These are phyloP conservation scores for Coemansia sp. DNA, from an alignment of 192 early-diverging fungal species.

Conservation along the genomic window DNA sequence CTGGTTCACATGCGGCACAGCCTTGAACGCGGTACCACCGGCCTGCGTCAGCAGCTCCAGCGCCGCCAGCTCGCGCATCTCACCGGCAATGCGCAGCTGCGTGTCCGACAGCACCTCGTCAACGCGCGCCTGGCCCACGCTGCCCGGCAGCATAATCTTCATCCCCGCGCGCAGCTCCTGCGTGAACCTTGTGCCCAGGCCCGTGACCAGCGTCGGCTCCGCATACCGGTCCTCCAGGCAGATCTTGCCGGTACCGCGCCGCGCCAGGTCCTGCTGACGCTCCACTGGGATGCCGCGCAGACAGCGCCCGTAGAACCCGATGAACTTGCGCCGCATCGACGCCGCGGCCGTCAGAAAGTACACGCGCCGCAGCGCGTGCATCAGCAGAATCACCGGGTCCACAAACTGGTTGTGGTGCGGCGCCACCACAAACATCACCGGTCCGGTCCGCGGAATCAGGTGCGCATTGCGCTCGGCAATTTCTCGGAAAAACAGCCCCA, in stretches of 20 bases:
- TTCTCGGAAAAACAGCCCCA: constrained; percentile 86
- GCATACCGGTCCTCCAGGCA: constrained; percentile 59
- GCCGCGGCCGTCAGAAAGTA: constrained; percentile 81
- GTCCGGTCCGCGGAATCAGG: constrained; percentile 78
- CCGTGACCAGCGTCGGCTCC: constrained; percentile 67
- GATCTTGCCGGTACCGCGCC: constrained; percentile 68
- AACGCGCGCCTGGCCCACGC: constrained; percentile 62
- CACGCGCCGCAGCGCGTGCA: constrained; percentile 70
- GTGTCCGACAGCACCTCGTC: constrained; percentile 79
- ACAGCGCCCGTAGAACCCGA: constrained; percentile 75
- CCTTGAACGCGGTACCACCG: constrained; percentile 62
- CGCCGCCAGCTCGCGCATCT: constrained; percentile 70
- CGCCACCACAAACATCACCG: constrained; percentile 89
- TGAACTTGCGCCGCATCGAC: constrained; percentile 78
- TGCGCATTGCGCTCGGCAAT: constrained; percentile 78
- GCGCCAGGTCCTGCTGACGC: constrained; percentile 86
- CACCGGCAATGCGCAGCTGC: constrained; percentile 66
- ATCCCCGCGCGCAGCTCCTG: constrained; percentile 60
- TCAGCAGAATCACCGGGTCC: constrained; percentile 86
- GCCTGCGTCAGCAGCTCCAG: constrained; percentile 58
- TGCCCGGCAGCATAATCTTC: constrained; percentile 62
- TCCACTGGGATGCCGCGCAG: constrained; percentile 87
- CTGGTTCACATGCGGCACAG: constrained; percentile 86
- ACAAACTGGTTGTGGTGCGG: constrained; percentile 88
- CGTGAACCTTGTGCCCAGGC: constrained; percentile 67